Conservation (phyloP, 2,329 filamentous ascomycete genomes). For the Bertia moriformis region DNA sequence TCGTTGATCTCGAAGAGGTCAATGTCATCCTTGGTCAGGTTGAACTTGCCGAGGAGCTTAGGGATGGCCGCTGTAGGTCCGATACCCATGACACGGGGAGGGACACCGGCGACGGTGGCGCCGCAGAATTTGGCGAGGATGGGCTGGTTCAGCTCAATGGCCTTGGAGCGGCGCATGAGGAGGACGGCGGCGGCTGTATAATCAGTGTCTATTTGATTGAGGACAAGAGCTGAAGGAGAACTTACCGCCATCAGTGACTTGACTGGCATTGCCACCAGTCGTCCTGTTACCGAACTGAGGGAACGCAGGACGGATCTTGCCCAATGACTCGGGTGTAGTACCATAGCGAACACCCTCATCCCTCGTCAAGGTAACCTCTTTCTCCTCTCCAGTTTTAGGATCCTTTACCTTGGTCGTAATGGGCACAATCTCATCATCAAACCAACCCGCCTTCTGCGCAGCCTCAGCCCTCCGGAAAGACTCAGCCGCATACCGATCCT, state of each 20-base stretch:
- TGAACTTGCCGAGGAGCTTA: constrained; percentile 73
- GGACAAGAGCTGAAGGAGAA: constrained; percentile 5
- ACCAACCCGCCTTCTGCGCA: constrained; percentile 81
- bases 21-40: constrained; percentile 65
- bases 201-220: constrained; percentile 9
- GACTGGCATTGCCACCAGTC: constrained; percentile 85
- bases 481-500: constrained; percentile 78
- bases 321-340: constrained; percentile 69
- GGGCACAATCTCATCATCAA: constrained; percentile 86
- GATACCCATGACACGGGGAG: constrained; percentile 94
- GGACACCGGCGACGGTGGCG: constrained; percentile 75
- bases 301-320: constrained; percentile 82
- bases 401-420: constrained; percentile 73
- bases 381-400: constrained; percentile 63
- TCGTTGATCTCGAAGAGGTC: constrained; percentile 81
- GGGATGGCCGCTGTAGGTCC: constrained; percentile 60
- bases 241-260: constrained; percentile 79
- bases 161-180: constrained; percentile 86
- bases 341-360: constrained; percentile 87
- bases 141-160: constrained; percentile 72
- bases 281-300: constrained; percentile 74
- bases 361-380: constrained; percentile 63
- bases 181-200: constrained; percentile 63
- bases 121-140: constrained; percentile 91
- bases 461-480: constrained; percentile 75